Conservation (phyloP, 768 basidiomycete species). For the Mycena alexandri region DNA sequence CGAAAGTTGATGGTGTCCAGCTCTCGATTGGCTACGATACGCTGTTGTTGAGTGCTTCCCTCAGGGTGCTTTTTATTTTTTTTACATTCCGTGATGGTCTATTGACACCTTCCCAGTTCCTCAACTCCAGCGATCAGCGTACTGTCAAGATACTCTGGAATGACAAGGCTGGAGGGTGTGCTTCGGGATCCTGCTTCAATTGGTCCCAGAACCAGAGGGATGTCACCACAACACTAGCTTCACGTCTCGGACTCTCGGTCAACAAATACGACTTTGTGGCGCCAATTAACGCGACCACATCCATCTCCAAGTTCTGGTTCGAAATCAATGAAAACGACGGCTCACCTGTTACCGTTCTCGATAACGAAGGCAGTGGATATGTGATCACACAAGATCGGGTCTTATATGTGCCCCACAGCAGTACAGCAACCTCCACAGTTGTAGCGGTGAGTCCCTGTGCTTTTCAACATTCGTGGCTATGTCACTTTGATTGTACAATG, state of each 20-base stretch:
- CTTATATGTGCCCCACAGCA: slow-evolving; percentile 57
- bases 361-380: slow-evolving; percentile 60
- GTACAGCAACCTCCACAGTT: slow-evolving; percentile 45
- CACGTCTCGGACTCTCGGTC: slow-evolving; percentile 50
- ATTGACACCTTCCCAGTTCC: slow-evolving; percentile 42
- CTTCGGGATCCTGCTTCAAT: slow-evolving; percentile 28
- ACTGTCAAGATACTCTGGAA: slow-evolving; percentile 48
- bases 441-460: slow-evolving; percentile 42
- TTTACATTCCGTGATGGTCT: too few relatives aligned
- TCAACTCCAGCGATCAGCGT: slow-evolving; percentile 43
- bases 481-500: too few relatives aligned
- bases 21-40: slow-evolving; percentile 31
- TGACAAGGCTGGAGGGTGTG: slow-evolving; percentile 22
- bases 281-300: slow-evolving; percentile 52
- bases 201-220: slow-evolving; percentile 47
- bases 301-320: slow-evolving; percentile 66
- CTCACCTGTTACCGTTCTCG: slow-evolving; percentile 49
- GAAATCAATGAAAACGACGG: slow-evolving; percentile 60
- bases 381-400: slow-evolving; percentile 56
- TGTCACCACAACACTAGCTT: slow-evolving; percentile 51
- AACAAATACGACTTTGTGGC: slow-evolving; percentile 60
- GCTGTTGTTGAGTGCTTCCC: slow-evolving; percentile 18
- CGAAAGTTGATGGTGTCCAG: slow-evolving; percentile 55
- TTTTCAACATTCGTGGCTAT: slow-evolving; percentile 6
- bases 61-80: slow-evolving; percentile 15